Evolutionary conservation across 768 basidiomycete genomes (phyloP).

Genomic region (Hirschioporus abietinus): DNA sequence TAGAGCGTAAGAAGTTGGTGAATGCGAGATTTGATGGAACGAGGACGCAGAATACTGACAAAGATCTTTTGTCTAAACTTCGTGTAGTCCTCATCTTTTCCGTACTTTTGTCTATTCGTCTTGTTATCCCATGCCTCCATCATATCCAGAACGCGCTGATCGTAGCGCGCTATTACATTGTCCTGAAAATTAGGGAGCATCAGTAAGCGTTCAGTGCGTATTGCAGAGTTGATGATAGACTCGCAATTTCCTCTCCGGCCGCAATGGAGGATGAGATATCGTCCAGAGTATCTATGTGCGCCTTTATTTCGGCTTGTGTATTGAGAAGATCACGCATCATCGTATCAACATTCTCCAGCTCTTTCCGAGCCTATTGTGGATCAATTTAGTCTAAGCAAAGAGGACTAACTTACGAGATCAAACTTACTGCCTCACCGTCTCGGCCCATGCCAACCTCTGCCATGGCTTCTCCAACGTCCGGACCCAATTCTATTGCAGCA

Average conservation of each 20-base stretch:
- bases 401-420: background rate
- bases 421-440: conserved; percentile 13
- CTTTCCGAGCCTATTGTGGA: conserved; percentile 3
- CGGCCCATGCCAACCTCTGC: conserved; percentile 14
- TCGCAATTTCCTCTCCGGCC: conserved; percentile 54
- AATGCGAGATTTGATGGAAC: background rate
- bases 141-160: conserved; percentile 35
- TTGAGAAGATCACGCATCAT: conserved; percentile 70
- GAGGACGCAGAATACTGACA: conserved; percentile 36
- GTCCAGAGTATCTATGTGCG: conserved; percentile 49
- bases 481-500: conserved; percentile 57
- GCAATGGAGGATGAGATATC: conserved; percentile 53
- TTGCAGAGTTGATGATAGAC: conserved; percentile 19
- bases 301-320: conserved; percentile 52
- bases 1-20: conserved; percentile 5
- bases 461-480: conserved; percentile 25
- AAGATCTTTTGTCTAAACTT: conserved; percentile 62
- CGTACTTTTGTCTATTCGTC: conserved; percentile 78
- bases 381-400: background rate
- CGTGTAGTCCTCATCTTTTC: conserved; percentile 51
- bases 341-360: conserved; percentile 50
- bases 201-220: background rate
- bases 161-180: conserved; percentile 47
- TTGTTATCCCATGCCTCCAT: conserved; percentile 46
- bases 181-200: conserved; percentile 32